Evolutionary conservation across 2,329 filamentous ascomycete species (phyloP).

Genomic region (Monilinia fructicola): DNA sequence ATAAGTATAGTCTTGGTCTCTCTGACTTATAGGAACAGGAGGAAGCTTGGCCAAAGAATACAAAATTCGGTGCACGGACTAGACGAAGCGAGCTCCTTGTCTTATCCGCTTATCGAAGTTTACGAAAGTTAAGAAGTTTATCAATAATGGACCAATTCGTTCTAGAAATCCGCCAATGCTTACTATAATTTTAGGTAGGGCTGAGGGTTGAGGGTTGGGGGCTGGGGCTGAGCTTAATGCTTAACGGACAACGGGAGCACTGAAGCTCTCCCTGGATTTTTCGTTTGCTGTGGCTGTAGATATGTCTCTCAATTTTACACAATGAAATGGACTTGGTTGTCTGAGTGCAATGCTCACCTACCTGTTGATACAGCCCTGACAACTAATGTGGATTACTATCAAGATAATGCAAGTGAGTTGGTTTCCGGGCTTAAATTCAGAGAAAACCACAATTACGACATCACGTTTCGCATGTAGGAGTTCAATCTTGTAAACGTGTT

Average conservation of each 20-base stretch:
- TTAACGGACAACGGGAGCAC: not conserved
- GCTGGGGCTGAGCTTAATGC: too few species aligned
- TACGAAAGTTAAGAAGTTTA: too few species aligned
- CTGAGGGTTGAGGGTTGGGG: not conserved
- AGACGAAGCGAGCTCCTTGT: not conserved
- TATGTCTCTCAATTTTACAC: not conserved
- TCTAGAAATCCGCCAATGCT: not conserved
- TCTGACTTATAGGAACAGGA: not conserved
- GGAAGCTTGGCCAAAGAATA: slow-evolving; percentile 5
- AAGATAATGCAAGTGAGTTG: not conserved
- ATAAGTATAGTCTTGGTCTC: not conserved
- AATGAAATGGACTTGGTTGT: not conserved
- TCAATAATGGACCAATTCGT: not conserved
- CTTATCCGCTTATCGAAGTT: slow-evolving; percentile 22
- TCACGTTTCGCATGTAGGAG: slow-evolving; percentile 3
- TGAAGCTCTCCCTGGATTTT: not conserved
- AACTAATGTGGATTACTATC: not conserved
- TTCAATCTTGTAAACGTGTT: slow-evolving; percentile 18
- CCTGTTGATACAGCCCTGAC: not conserved
- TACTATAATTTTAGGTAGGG: slow-evolving; percentile 2
- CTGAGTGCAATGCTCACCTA: not conserved
- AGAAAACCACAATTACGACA: not conserved
- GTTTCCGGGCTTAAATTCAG: not conserved
- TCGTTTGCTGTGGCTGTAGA: not conserved
- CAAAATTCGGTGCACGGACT: slow-evolving; percentile 10